Evolutionary conservation across 1,139 yeast species (phyloP), one percentile per base, ranked within the genome.

Genomic region (Saccharomyces hybrid): DNA sequence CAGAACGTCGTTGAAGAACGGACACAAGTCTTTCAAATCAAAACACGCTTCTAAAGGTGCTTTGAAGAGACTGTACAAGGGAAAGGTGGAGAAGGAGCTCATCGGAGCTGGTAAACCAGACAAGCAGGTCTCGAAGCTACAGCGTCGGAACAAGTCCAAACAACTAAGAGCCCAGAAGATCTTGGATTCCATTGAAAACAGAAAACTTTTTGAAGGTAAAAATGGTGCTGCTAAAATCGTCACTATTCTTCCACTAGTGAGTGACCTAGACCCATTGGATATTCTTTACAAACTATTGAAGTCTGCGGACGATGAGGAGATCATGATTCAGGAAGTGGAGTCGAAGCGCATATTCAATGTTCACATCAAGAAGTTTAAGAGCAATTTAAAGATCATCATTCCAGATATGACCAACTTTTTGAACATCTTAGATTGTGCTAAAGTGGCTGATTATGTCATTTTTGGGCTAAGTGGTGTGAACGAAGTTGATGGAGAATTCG

Each of bases 41-140:
- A 85, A 84, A 66, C 98, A 93, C 74, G 82, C 96, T 23, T 81
- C 95, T n/a, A 93, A 93, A 68, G 88, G 96, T 55, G 83, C 90
- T 53, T 70, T 90, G 64, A 91, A 89, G 69, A 86, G 88, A 59
- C 77, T 81, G 57, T 76, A 76, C 62, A 91, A 91, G 70, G 98
- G 98, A 58, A 90, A 89, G 70, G 89, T 93, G 41, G 98, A 91
- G 66, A 87, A 85, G 65, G 72, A 75, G 20, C 56, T 64, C 14
- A 70, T 73, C 2, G 66, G 73, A 46, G 71, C 72, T 47, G 65
- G 66, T 25, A 81, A 74, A 64, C 72, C 75, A 27, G 64, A 69
- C 57, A 79, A 75, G 66, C 76, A 71, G 51, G 70, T 79, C 53
- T 75, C 85, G 46, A 91, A 88, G 67, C 66, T 77, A 42, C 95